Conservation (phyloP, 495 filamentous ascomycete species). For the Penicillium bialowiezense region DNA sequence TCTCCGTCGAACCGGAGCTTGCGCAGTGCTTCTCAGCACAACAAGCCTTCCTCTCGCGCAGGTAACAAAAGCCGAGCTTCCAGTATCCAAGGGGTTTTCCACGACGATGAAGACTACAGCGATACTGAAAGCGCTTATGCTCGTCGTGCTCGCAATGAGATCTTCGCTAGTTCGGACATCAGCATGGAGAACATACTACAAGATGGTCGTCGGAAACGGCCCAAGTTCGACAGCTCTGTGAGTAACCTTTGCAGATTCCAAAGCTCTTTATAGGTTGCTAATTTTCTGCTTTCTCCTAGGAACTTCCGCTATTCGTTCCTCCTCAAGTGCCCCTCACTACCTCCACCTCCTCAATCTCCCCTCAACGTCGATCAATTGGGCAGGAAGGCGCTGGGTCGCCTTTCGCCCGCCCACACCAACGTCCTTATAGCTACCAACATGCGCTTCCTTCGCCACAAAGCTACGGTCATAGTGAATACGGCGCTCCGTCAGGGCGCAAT, state of each 20-base stretch:
- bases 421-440: constrained; percentile 68
- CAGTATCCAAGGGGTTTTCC: constrained; percentile 62
- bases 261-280: constrained; percentile 10
- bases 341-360: constrained; percentile 89
- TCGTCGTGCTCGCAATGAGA: constrained; percentile 71
- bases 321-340: constrained; percentile 85
- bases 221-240: constrained; percentile 97
- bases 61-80: constrained; percentile 64
- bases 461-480: constrained; percentile 58
- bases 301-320: constrained; percentile 91
- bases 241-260: constrained; percentile 35
- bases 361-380: constrained; percentile 69
- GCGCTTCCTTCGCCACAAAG: constrained; percentile 76
- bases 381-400: constrained; percentile 62
- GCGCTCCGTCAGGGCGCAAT: constrained; percentile 33
- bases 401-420: constrained; percentile 67
- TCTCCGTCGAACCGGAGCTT: constrained; percentile 77
- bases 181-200: constrained; percentile 97
- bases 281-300: constrained; percentile 51
- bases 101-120: constrained; percentile 71
- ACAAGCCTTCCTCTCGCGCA: constrained; percentile 66
- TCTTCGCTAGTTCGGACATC: constrained; percentile 90
- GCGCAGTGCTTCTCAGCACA: constrained; percentile 78
- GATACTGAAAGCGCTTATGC: constrained; percentile 78
- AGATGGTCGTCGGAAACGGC: constrained; percentile 89